A percentile compares a stretch with the other conserved stretches of the same genome.
These are phyloP conservation scores for Mycena leptocephala DNA, from an alignment of 768 basidiomycete species.

Conservation along the genomic window DNA sequence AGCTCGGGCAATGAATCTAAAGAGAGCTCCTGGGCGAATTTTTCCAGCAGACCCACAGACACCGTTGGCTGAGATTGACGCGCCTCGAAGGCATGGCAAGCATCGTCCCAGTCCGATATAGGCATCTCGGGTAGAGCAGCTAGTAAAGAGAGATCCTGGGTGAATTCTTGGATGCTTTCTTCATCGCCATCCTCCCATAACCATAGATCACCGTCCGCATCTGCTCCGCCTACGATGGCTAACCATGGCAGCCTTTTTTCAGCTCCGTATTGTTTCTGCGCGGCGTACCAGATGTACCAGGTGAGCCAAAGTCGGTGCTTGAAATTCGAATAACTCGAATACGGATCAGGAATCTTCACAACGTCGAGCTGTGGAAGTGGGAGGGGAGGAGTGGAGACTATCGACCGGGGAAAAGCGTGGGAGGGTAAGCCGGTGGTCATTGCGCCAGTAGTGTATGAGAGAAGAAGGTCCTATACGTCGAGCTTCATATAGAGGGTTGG, in stretches of 20 bases:
- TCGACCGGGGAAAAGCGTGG: too few species aligned
- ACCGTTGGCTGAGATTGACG: not conserved
- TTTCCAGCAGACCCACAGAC: too few species aligned
- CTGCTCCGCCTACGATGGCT: not conserved
- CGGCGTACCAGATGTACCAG: not conserved
- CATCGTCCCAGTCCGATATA: not conserved
- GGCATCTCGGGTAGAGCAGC: not conserved
- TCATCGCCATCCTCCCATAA: slow-evolving; percentile 23
- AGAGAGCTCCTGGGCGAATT: too few species aligned
- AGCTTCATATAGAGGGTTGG: too few species aligned
- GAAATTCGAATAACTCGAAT: not conserved
- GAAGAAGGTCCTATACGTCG: too few species aligned
- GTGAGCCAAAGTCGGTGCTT: slow-evolving; percentile 20
- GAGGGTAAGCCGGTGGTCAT: too few species aligned
- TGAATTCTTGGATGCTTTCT: not conserved
- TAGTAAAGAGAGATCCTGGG: not conserved
- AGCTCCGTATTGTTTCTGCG: not conserved
- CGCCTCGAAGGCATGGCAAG: not conserved
- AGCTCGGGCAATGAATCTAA: too few species aligned
- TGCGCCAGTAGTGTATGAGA: too few species aligned
- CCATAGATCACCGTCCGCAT: slow-evolving; percentile 10
- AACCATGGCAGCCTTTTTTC: not conserved
- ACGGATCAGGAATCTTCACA: not conserved
- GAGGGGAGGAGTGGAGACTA: too few species aligned
- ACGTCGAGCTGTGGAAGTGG: not conserved